A percentile compares a stretch with the other conserved stretches of the same genome.
These are phyloP conservation scores for Fraxinus excelsior DNA, from an alignment of 257 asterid species.

Conservation along the genomic window DNA sequence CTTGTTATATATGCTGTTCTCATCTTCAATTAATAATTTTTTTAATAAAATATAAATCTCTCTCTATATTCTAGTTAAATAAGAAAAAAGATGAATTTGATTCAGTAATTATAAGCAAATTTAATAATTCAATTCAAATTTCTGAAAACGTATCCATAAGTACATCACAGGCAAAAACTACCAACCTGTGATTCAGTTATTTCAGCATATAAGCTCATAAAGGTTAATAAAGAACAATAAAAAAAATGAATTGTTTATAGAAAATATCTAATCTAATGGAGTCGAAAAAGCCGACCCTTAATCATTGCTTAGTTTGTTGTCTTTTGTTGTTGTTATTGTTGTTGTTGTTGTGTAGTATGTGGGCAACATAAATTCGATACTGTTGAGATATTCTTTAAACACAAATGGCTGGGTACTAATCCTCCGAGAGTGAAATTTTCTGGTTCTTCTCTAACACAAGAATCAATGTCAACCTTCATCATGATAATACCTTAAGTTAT, in stretches of 20 bases:
- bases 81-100: background rate
- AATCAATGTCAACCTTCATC: background rate
- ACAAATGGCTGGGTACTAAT: background rate
- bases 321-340: too few relatives aligned
- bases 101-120: background rate
- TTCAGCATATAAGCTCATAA: background rate
- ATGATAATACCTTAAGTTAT: background rate
- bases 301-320: background rate
- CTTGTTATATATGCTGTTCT: background rate
- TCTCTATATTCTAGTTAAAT: background rate
- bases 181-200: background rate
- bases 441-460: background rate
- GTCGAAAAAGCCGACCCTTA: background rate
- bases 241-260: background rate
- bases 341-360: background rate
- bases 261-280: background rate
- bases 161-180: background rate
- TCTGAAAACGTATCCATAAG: background rate
- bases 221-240: background rate
- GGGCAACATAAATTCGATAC: background rate
- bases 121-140: background rate
- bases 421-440: background rate
- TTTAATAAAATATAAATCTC: background rate
- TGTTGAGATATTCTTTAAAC: background rate
- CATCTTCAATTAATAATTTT: background rate